Evolutionary conservation across 139 green algal species (phyloP).

Genomic region (Deuterostichococcus epilithicus): DNA sequence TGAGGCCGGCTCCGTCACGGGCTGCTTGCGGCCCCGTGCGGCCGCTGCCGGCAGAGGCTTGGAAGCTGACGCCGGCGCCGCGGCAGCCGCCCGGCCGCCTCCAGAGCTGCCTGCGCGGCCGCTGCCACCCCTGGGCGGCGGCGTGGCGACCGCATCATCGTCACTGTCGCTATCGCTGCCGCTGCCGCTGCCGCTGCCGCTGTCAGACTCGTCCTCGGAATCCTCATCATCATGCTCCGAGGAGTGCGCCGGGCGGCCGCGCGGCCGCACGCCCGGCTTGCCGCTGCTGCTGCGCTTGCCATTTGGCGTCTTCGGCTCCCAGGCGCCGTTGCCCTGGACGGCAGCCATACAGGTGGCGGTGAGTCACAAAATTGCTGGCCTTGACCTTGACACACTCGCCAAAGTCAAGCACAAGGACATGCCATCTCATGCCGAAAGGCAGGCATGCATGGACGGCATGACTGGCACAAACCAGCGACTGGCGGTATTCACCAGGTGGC

Average conservation of each 20-base stretch:
- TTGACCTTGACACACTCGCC: background rate
- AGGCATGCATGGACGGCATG: background rate
- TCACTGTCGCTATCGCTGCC: too few species aligned
- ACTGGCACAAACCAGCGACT: background rate
- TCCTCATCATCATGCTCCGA: background rate
- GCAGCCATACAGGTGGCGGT: background rate
- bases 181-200: too few species aligned
- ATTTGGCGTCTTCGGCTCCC: conserved; percentile 56
- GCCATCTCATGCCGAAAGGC: background rate
- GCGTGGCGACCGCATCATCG: too few species aligned
- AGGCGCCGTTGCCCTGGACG: conserved; percentile 54
- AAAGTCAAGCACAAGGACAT: background rate
- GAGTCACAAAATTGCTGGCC: background rate
- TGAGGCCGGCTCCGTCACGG: too few species aligned
- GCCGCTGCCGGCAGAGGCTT: too few species aligned
- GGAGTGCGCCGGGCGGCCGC: too few species aligned
- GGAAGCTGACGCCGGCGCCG: too few species aligned
- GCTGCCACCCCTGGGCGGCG: too few species aligned
- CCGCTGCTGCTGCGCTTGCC: conserved; percentile 3
- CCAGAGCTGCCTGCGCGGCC: too few species aligned
- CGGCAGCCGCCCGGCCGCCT: too few species aligned
- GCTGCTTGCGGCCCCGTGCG: too few species aligned
- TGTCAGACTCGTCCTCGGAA: conserved; percentile 9
- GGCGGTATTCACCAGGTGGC: conserved; percentile 44
- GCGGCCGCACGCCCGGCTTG: background rate